Conservation (phyloP, 2,329 filamentous ascomycete genomes). For the Fusarium napiforme region DNA sequence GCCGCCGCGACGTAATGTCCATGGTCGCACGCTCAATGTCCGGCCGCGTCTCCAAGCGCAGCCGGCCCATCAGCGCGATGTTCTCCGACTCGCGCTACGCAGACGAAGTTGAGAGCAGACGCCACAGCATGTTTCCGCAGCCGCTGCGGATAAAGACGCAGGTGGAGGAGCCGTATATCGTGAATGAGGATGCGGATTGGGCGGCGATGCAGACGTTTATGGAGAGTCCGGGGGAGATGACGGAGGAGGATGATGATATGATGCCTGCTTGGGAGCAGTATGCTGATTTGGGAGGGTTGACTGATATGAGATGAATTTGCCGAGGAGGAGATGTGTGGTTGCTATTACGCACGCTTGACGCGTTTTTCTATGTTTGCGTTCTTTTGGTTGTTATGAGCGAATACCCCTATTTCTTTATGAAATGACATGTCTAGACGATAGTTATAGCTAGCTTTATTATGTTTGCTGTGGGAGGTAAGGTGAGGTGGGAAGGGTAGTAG, state of each 20-base stretch:
- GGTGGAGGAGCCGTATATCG: slow-evolving; percentile 42
- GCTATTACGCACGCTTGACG: slow-evolving; percentile 25
- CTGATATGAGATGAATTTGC: slow-evolving; percentile 47
- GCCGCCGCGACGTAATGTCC: slow-evolving; percentile 45
- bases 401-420: slow-evolving; percentile 42
- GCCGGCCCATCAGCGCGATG: slow-evolving; percentile 45
- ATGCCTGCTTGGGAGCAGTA: slow-evolving; percentile 60
- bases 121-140: slow-evolving; percentile 43
- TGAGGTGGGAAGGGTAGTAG: not conserved
- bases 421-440: slow-evolving; percentile 33
- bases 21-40: slow-evolving; percentile 43
- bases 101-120: slow-evolving; percentile 41
- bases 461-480: not conserved
- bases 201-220: slow-evolving; percentile 52
- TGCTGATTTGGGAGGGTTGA: slow-evolving; percentile 58
- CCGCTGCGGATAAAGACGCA: slow-evolving; percentile 37
- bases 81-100: slow-evolving; percentile 45
- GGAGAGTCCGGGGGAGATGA: slow-evolving; percentile 37
- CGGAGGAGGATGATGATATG: slow-evolving; percentile 36
- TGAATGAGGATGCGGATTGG: slow-evolving; percentile 51
- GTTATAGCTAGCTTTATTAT: slow-evolving; percentile 26
- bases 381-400: slow-evolving; percentile 23
- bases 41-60: slow-evolving; percentile 39
- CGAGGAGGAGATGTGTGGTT: not conserved
- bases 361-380: not conserved